Evolutionary conservation across 2,329 filamentous ascomycete species (phyloP), one percentile per base, ranked within the genome.

Genomic region (Biscogniauxia mediterranea): DNA sequence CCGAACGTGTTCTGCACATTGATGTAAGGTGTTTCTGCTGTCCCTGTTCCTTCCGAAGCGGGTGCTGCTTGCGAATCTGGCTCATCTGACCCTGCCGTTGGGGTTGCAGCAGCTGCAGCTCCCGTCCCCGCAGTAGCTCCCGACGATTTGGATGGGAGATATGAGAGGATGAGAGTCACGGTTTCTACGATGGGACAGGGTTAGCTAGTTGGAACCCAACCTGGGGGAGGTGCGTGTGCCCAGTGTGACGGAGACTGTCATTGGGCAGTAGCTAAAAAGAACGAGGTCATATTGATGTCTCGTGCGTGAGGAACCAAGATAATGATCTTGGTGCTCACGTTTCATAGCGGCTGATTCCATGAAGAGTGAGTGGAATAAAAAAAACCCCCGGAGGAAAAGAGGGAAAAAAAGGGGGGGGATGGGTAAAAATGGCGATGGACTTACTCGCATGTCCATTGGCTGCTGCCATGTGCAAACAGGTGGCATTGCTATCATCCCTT

Each of bases 401-500:
- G 2, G 58, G 26, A 20, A 64, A 58, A 59, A 54, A 32, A 32
- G 7, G 7, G 28, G 28, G 38, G 38, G 38, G 6, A 11, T 50
- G 32, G 28, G 19, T n/a, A 38, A 54, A 59, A 50, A 57, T 17
- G 56, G 20, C 54, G 61, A 59, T 20, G 38, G n/a, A 75, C 80
- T 70, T 83, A 93, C 92, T 90, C 63, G 85, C 71, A 73, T 97
- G 89, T 1, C 94, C 94, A 74, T 99, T 99, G 25, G 92, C 95
- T 23, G 92, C 88, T 7, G 93, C 92, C 86, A 96, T 97, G 78
- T 99, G 95, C 72, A 98, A 77, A 54, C 89, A 90, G 65, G 93
- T 96, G 60, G 91, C 90, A 66, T 89, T 91, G 67, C 88, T 85
- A 51, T 86, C 82, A 73, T 97, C 93, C 66, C 87, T 86, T 23